Evolutionary conservation across 2,329 filamentous ascomycete species (phyloP), one percentile per base, ranked within the genome.

Genomic region (Coniochaeta sp.): DNA sequence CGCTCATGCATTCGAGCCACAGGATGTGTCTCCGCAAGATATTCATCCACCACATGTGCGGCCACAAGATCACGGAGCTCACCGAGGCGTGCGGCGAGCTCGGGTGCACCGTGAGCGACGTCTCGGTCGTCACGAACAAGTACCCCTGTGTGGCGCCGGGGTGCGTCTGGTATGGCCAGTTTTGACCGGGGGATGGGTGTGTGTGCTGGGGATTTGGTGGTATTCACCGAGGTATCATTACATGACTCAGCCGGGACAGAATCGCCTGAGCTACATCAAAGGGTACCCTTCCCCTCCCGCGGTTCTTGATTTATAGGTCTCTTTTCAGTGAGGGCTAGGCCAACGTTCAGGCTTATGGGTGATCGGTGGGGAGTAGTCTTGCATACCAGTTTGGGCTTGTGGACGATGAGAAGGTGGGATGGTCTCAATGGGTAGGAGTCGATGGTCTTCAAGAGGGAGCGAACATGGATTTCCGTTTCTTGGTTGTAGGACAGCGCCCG

Each of bases 11-110:
- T 14, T 2, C 28, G 3, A 54, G 22, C 60, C 47, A 52, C 26
- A 28, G 19, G 19, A 69, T 71, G 69, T 71, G 70, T 57, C 57
- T 58, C 40, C 67, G 65, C 34, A 71, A 68, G 59, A 62, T 71
- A 56, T 71, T 70, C 56, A 68, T 69, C 59, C 69, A 72, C 63
- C 69, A 72, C 62, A 64, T 65, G 19, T 73, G 70, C 58, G 68
- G 68, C 30, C 71, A 73, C 62, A 61, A 61, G n/a, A 70, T 72
- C 61, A 70, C 69, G 4, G 65, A 70, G 55, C 64, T 69, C 17
- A 28, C 66, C 10, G 69, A 71, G 56, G 32, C 55, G 2, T 72
- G 71, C 60, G 67, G 65, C 17, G 57, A 66, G 50, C 65, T 69
- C 59, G 67, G 67, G 59, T 71, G 70, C 63, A 57, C 47, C 14